Conservation (phyloP, 2,329 filamentous ascomycete genomes). For the Colletotrichum tamarilloi region DNA sequence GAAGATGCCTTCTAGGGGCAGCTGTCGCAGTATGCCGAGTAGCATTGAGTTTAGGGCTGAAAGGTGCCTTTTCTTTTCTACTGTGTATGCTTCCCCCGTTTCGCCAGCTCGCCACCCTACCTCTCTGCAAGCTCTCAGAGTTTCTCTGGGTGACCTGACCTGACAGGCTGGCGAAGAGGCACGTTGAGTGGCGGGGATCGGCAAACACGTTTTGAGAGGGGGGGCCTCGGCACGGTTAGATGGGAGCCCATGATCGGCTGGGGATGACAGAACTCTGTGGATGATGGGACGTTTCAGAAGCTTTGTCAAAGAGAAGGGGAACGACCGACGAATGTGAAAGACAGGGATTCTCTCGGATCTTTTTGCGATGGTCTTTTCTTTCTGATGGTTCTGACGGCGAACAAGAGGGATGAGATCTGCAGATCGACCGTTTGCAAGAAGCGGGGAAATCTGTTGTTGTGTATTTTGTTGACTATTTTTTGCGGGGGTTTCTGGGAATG, state of each 20-base stretch:
- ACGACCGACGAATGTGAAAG: not conserved
- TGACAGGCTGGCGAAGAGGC: not conserved
- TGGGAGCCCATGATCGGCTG: not conserved
- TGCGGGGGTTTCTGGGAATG: not conserved
- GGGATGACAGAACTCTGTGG: not conserved
- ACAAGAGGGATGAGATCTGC: not conserved
- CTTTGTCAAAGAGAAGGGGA: too few relatives aligned
- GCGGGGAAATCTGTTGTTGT: not conserved
- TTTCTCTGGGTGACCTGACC: not conserved
- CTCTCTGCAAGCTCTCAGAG: not conserved
- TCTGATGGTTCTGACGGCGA: not conserved
- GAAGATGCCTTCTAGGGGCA: not conserved
- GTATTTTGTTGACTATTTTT: not conserved
- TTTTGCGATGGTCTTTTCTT: not conserved
- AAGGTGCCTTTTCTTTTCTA: not conserved
- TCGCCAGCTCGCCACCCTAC: not conserved
- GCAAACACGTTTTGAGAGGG: not conserved
- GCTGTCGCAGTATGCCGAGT: not conserved
- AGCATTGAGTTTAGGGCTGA: not conserved
- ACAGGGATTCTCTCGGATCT: not conserved
- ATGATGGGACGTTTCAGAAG: slow-evolving; percentile 14
- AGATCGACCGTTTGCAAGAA: not conserved
- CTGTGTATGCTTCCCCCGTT: not conserved
- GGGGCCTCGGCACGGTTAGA: not conserved
- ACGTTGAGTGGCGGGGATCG: slow-evolving; percentile 8